phyloP scores from a whole-genome alignment of 305 asterid species.

The Fraxinus platypoda region DNA sequence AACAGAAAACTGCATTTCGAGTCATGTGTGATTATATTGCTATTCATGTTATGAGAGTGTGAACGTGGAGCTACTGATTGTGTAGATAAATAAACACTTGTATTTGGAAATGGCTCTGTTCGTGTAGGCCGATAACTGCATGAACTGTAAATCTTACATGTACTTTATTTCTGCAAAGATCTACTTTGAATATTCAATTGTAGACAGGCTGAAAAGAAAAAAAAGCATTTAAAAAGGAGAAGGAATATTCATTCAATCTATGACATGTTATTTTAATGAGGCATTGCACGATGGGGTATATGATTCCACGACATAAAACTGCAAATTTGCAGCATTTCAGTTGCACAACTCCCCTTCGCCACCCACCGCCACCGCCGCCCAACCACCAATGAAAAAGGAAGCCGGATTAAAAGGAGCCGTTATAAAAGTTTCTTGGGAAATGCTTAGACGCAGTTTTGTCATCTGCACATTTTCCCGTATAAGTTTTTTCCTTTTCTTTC shows the following conservation, averaged over 20 bases:
- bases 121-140: neutral
- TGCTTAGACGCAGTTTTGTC: conserved; percentile 29
- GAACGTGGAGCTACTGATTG: too few species aligned
- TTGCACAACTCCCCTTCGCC: neutral
- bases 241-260: neutral
- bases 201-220: neutral
- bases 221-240: neutral
- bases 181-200: neutral
- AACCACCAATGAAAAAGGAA: neutral
- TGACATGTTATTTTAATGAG: neutral
- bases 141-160: neutral
- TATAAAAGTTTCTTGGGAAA: conserved; percentile 4
- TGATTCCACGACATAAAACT: neutral
- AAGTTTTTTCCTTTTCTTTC: neutral
- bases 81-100: too few species aligned
- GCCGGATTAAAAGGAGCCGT: conserved; percentile 29
- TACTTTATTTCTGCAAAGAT: neutral
- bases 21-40: too few species aligned
- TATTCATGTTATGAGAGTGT: too few species aligned
- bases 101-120: too few species aligned
- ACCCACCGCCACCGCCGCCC: neutral
- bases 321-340: neutral
- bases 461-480: conserved; percentile 22
- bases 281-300: neutral
- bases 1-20: too few species aligned